These are phyloP conservation scores for Apiospora rasikravindrae DNA, from an alignment of 2,329 filamentous ascomycete genomes.

Conservation along the genomic window DNA sequence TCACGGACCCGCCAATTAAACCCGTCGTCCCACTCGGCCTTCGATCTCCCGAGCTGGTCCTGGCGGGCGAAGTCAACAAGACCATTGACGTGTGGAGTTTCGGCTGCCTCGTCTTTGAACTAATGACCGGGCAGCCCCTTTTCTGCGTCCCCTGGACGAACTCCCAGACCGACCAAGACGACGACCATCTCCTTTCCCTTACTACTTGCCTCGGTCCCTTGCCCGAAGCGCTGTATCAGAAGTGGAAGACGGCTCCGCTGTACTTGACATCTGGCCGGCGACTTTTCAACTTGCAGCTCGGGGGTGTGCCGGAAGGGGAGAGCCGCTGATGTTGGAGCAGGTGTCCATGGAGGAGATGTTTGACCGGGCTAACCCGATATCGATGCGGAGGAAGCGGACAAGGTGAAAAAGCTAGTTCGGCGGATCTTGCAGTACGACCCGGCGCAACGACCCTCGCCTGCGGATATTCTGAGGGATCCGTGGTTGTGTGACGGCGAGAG, in stretches of 20 bases:
- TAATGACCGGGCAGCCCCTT: conserved; percentile 36
- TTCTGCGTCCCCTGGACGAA: conserved; percentile 31
- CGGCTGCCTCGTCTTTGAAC: conserved; percentile 39
- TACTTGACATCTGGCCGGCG: conserved; percentile 35
- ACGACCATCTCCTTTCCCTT: conserved; percentile 32
- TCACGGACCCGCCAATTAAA: conserved; percentile 32
- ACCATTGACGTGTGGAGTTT: conserved; percentile 39
- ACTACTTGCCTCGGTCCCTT: conserved; percentile 30
- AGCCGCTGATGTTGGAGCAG: conserved; percentile 33
- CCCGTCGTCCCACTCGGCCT: conserved; percentile 33
- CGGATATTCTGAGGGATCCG: conserved; percentile 37
- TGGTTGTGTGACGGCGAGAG: conserved; percentile 32
- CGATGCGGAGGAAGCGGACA: conserved; percentile 31
- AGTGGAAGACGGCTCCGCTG: conserved; percentile 33
- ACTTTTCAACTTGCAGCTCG: conserved; percentile 35
- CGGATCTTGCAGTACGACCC: conserved; percentile 40
- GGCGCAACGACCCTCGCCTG: conserved; percentile 34
- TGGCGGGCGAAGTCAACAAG: conserved; percentile 30
- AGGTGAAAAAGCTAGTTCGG: conserved; percentile 36
- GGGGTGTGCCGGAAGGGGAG: conserved; percentile 29
- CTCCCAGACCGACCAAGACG: conserved; percentile 27
- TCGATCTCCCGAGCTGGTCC: conserved; percentile 37
- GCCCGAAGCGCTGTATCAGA: conserved; percentile 27
- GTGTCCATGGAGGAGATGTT: conserved; percentile 35
- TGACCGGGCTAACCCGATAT: conserved; percentile 32